phyloP scores from a whole-genome alignment of 148 eudicot genomes.

The Rhododendron vialii region DNA sequence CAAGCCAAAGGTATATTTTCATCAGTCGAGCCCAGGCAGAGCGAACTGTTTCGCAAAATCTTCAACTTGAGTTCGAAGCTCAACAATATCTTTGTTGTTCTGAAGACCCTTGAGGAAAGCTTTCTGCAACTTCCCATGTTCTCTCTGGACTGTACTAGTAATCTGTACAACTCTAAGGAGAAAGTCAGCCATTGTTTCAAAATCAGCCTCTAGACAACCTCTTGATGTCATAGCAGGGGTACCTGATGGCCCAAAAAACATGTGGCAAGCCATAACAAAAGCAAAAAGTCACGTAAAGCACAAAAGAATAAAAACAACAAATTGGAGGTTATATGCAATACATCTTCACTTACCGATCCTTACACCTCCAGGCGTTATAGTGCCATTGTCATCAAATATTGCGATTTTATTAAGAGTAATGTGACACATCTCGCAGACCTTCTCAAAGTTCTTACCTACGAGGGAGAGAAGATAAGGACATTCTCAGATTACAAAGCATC shows the following conservation, averaged over 20 bases:
- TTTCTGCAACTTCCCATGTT: constrained; percentile 56
- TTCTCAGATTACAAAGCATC: neutral
- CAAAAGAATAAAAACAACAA: neutral
- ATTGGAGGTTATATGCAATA: neutral
- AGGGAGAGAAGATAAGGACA: neutral
- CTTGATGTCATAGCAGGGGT: constrained; percentile 91
- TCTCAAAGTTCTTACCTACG: constrained; percentile 75
- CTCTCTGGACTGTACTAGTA: constrained; percentile 48
- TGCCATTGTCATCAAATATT: constrained; percentile 73
- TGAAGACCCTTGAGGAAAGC: constrained; percentile 53
- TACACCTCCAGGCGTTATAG: constrained; percentile 71
- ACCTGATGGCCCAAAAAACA: constrained; percentile 36
- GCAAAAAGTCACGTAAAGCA: neutral
- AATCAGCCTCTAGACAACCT: constrained; percentile 74
- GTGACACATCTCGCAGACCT: constrained; percentile 89
- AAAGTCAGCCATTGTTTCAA: constrained; percentile 70
- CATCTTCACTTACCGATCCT: constrained; percentile 41
- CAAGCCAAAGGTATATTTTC: neutral
- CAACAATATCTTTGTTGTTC: constrained; percentile 51
- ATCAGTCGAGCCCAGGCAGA: constrained; percentile 63
- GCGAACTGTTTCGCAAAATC: constrained; percentile 60
- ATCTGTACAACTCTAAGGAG: constrained; percentile 71
- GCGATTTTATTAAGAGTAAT: constrained; percentile 83
- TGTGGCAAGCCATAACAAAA: neutral
- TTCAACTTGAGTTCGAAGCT: constrained; percentile 55